Evolutionary conservation across 257 asterid species (phyloP).

Genomic region (Catharanthus roseus): DNA sequence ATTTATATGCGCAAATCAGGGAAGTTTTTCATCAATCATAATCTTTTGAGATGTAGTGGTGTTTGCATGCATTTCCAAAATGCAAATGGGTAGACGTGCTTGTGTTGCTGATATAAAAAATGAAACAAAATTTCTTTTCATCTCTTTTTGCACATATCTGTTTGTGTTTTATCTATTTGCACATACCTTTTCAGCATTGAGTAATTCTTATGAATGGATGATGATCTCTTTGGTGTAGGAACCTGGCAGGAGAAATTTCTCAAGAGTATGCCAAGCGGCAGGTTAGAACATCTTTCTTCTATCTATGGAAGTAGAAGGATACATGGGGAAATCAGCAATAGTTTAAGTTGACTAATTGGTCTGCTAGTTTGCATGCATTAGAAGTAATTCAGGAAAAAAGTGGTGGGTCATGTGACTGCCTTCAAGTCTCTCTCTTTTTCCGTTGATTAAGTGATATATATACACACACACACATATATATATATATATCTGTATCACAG

Average conservation of each 20-base stretch:
- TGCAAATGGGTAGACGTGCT: background rate
- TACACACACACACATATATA: too few relatives aligned
- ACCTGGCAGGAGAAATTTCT: conserved; percentile 89
- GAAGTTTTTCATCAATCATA: background rate
- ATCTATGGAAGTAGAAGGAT: too few relatives aligned
- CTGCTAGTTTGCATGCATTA: background rate
- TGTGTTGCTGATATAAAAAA: background rate
- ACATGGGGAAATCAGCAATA: background rate
- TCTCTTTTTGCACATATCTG: background rate
- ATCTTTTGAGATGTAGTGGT: background rate
- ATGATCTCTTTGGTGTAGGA: conserved; percentile 40
- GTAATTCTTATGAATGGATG: background rate
- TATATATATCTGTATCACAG: background rate
- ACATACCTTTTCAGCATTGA: background rate
- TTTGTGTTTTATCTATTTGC: background rate
- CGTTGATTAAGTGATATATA: background rate
- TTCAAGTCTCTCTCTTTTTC: background rate
- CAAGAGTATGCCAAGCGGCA: conserved; percentile 74
- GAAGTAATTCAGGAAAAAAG: too few relatives aligned
- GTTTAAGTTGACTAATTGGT: background rate
- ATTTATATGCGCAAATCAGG: background rate
- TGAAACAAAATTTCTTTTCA: background rate
- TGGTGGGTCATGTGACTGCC: background rate
- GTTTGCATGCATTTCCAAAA: background rate
- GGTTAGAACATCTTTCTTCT: conserved; percentile 37